phyloP scores from a whole-genome alignment of 2,329 filamentous ascomycete genomes.

The Phialemoniopsis sp. region DNA sequence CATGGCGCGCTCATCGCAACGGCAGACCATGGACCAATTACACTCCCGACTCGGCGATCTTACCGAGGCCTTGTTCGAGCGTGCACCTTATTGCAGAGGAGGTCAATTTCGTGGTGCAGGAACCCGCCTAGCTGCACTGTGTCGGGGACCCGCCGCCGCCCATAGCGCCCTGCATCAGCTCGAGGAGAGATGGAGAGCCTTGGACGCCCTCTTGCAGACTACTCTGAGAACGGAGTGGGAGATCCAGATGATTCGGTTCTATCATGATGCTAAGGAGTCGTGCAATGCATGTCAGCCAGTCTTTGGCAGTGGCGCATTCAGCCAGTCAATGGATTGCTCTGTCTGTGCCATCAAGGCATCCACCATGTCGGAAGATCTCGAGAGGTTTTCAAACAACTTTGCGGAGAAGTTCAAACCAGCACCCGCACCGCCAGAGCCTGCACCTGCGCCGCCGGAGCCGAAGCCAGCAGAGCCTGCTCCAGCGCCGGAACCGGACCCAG shows the following conservation, averaged over 20 bases:
- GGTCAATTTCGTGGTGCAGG: constrained; percentile 4
- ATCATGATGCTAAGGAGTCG: not conserved
- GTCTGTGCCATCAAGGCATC: not conserved
- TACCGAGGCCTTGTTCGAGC: constrained; percentile 4
- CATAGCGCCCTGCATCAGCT: constrained; percentile 1
- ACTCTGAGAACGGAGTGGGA: constrained; percentile 5
- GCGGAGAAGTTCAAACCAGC: not conserved
- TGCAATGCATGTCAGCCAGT: constrained; percentile 1
- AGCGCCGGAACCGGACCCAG: no score
- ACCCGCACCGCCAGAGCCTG: not conserved
- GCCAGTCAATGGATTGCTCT: constrained; percentile 1
- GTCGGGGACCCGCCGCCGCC: constrained; percentile 2
- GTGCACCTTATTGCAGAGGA: constrained; percentile 1
- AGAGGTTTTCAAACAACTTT: constrained; percentile 1
- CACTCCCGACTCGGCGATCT: constrained; percentile 1
- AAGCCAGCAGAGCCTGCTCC: not conserved
- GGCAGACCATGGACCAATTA: no score
- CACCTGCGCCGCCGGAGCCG: not conserved
- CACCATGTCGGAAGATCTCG: constrained; percentile 3
- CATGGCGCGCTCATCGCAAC: no score
- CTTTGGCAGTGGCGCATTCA: not conserved
- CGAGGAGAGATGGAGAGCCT: constrained; percentile 2
- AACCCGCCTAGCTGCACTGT: not conserved
- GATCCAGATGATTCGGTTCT: not conserved
- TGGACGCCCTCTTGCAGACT: not conserved